These are phyloP conservation scores for Ceratocystis eucalypticola DNA, from an alignment of 2,329 filamentous ascomycete species.

Conservation along the genomic window DNA sequence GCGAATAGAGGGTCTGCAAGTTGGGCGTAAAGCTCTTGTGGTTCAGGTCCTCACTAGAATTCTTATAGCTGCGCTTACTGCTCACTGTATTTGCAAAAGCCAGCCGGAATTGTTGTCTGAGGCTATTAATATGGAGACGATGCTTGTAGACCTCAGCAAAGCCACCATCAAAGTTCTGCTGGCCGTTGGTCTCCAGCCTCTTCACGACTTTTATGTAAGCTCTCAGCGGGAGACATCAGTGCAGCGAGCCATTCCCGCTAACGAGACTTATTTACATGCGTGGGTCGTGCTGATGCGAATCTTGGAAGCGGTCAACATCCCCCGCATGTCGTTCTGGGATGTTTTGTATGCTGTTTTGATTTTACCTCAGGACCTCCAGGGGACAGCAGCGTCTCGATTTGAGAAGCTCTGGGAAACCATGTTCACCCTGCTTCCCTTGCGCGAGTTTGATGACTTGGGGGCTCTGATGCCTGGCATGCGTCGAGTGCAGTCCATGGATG, in stretches of 20 bases:
- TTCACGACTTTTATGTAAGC: constrained; percentile 36
- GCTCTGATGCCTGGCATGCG: constrained; percentile 30
- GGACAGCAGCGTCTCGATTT: constrained; percentile 32
- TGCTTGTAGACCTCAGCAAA: constrained; percentile 33
- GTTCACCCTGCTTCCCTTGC: constrained; percentile 48
- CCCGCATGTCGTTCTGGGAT: constrained; percentile 48
- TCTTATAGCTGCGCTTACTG: constrained; percentile 26
- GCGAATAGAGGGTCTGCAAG: constrained; percentile 24
- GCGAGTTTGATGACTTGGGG: constrained; percentile 45
- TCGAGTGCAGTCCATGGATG: constrained; percentile 31
- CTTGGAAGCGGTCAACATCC: constrained; percentile 37
- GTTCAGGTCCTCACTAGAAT: constrained; percentile 29
- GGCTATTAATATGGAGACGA: constrained; percentile 35
- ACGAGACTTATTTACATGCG: constrained; percentile 34
- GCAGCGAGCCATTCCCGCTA: constrained; percentile 39
- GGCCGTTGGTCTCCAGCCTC: constrained; percentile 29
- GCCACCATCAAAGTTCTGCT: constrained; percentile 31
- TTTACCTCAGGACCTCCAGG: constrained; percentile 26
- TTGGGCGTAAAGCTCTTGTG: constrained; percentile 24
- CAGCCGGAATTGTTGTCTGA: constrained; percentile 26
- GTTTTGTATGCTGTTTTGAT: constrained; percentile 35
- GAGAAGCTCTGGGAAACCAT: constrained; percentile 45
- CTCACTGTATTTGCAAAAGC: constrained; percentile 29
- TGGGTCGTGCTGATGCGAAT: constrained; percentile 48
- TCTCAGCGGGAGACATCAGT: constrained; percentile 34